Conservation (phyloP, 805 yeast species). For the Saccharomycopsis capsularis region DNA sequence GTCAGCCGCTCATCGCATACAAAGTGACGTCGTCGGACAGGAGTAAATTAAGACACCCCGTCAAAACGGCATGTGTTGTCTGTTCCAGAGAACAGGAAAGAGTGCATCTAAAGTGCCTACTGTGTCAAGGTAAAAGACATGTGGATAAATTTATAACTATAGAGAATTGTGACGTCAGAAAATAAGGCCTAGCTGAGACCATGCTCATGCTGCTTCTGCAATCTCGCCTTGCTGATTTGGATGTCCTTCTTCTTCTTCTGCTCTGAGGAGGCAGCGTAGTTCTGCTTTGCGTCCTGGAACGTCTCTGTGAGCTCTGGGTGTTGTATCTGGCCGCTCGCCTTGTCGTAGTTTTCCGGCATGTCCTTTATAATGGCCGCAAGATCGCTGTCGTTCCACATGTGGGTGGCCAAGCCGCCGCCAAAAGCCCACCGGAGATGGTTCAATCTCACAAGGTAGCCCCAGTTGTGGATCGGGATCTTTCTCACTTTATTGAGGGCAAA, state of each 20-base stretch:
- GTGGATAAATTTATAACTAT: too few relatives aligned
- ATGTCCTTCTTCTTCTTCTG: slow-evolving; percentile 11
- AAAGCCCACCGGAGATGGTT: slow-evolving; percentile 18
- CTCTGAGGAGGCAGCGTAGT: background rate
- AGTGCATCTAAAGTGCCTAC: too few relatives aligned
- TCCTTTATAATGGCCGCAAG: background rate
- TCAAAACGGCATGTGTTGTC: too few relatives aligned
- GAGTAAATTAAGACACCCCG: too few relatives aligned
- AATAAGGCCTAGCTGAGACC: background rate
- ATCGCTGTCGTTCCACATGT: slow-evolving; percentile 1
- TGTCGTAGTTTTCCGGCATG: background rate
- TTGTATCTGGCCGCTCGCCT: background rate
- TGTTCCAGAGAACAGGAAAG: too few relatives aligned
- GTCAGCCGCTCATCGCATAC: too few relatives aligned
- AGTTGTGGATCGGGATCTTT: slow-evolving; percentile 1
- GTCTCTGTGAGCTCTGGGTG: background rate
- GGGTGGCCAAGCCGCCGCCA: slow-evolving; percentile 11
- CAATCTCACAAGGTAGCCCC: slow-evolving; percentile 11
- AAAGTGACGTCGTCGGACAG: too few relatives aligned
- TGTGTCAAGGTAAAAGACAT: too few relatives aligned
- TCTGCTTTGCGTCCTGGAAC: background rate
- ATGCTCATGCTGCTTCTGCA: slow-evolving; percentile 5
- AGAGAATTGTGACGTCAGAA: too few relatives aligned
- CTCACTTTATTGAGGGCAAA: background rate
- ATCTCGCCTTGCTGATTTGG: slow-evolving; percentile 11